phyloP scores from a whole-genome alignment of 2,329 filamentous ascomycete species.

The Pseudogymnoascus sp. region DNA sequence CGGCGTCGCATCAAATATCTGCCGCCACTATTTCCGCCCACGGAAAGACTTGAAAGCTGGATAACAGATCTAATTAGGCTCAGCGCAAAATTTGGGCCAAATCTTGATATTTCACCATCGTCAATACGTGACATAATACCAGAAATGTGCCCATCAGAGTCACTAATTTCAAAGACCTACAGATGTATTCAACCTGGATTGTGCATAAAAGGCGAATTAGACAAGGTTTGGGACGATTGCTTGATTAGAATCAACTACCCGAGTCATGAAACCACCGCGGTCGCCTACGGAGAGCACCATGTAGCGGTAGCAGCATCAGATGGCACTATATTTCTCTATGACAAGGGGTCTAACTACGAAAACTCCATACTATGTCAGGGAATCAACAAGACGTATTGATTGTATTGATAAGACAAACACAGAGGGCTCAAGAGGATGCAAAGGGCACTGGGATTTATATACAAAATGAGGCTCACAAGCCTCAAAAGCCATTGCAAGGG shows the following conservation, averaged over 20 bases:
- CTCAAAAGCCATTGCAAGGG: no score
- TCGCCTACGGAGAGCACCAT: constrained; percentile 22
- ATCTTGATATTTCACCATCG: constrained; percentile 27
- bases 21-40: constrained; percentile 13
- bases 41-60: constrained; percentile 26
- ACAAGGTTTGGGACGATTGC: constrained; percentile 30
- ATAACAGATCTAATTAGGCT: constrained; percentile 29
- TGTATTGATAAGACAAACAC: no score
- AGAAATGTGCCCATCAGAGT: constrained; percentile 28
- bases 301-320: constrained; percentile 28
- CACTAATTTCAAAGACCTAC: constrained; percentile 21
- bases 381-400: no score
- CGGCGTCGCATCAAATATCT: neutral
- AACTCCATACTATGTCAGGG: constrained; percentile 12
- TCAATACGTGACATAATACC: constrained; percentile 30
- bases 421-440: no score
- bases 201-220: constrained; percentile 21
- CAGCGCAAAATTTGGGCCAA: constrained; percentile 27
- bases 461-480: no score
- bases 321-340: constrained; percentile 28
- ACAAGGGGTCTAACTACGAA: constrained; percentile 20
- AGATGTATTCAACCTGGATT: constrained; percentile 11
- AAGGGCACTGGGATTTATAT: no score
- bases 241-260: constrained; percentile 26
- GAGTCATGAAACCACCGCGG: constrained; percentile 20